Conservation (phyloP, 116 monocot genomes). For the Posidonia oceanica region DNA sequence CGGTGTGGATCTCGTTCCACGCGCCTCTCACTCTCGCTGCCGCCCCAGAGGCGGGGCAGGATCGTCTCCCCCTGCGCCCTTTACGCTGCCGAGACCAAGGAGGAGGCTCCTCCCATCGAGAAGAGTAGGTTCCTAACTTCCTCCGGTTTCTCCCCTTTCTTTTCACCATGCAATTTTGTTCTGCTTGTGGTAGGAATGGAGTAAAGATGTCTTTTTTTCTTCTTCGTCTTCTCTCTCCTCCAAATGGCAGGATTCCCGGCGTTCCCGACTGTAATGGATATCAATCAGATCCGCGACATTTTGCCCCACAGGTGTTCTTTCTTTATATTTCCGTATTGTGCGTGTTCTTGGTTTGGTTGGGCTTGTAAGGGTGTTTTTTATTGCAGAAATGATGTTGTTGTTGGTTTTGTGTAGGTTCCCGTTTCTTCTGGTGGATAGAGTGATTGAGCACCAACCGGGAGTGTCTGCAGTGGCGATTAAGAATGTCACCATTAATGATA, state of each 20-base stretch:
- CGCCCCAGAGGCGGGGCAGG: neutral
- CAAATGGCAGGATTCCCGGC: constrained; percentile 20
- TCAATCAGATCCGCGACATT: constrained; percentile 39
- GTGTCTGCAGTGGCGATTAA: constrained; percentile 81
- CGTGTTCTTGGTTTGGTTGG: neutral
- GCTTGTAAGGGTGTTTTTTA: neutral
- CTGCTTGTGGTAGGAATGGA: neutral
- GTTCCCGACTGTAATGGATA: constrained; percentile 36
- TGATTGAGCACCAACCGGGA: constrained; percentile 80
- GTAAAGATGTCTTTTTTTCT: neutral
- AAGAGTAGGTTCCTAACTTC: constrained; percentile 29
- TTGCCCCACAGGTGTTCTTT: constrained; percentile 23
- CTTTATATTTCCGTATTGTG: constrained; percentile 11
- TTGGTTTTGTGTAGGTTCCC: constrained; percentile 46
- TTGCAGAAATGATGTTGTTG: neutral
- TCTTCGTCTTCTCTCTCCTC: neutral
- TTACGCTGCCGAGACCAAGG: neutral
- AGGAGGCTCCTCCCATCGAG: constrained; percentile 36
- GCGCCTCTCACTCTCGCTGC: neutral
- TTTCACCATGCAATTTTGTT: neutral
- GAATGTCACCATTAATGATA: constrained; percentile 94
- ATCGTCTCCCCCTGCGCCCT: neutral
- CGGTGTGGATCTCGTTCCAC: neutral
- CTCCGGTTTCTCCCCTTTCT: no score
- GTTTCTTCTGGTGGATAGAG: constrained; percentile 92